Evolutionary conservation across 177 flowering plant genomes (phyloP).

Genomic region (Vitis hybrid): DNA sequence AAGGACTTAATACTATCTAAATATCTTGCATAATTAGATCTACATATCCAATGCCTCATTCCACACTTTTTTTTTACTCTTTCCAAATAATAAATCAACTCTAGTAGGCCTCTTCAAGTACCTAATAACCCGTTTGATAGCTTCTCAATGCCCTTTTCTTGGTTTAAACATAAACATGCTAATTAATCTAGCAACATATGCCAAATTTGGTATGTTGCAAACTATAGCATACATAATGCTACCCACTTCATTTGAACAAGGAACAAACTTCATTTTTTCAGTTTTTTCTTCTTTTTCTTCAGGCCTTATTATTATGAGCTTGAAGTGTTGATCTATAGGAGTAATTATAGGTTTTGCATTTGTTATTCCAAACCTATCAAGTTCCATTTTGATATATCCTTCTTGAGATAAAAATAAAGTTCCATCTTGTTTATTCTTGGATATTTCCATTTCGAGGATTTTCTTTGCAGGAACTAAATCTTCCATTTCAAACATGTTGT

Average conservation of each 20-base stretch:
- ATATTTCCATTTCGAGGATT: conserved; percentile 11
- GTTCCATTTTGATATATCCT: background rate
- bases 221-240: too few species aligned
- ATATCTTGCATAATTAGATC: too few species aligned
- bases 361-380: background rate
- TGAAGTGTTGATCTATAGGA: background rate
- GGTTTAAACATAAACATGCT: too few species aligned
- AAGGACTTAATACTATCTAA: too few species aligned
- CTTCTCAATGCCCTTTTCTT: too few species aligned
- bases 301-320: background rate
- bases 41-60: too few species aligned
- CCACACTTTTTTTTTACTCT: too few species aligned
- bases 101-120: too few species aligned
- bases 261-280: background rate
- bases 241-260: background rate
- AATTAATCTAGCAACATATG: too few species aligned
- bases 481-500: conserved; percentile 16
- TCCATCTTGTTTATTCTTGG: background rate
- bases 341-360: background rate
- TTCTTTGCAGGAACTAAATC: conserved; percentile 2
- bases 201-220: too few species aligned
- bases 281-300: background rate
- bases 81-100: too few species aligned
- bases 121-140: too few species aligned
- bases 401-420: background rate